Conservation (phyloP, 805 yeast species). For the Candida nitratophila region DNA sequence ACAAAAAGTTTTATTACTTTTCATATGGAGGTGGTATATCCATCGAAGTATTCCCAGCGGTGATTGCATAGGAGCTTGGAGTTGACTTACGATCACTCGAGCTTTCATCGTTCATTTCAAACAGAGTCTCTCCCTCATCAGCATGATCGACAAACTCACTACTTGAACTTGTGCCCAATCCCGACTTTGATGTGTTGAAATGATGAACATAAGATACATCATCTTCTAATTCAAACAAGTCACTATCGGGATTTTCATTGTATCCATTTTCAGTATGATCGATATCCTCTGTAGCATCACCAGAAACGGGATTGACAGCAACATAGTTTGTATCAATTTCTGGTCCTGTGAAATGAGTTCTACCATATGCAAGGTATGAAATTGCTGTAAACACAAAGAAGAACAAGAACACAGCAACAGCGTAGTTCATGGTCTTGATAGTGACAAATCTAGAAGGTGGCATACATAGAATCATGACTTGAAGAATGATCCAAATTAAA, state of each 20-base stretch:
- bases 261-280: background rate
- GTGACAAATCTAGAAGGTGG: slow-evolving; percentile 60
- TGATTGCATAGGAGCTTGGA: no score
- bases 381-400: slow-evolving; percentile 42
- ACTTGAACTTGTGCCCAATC: background rate
- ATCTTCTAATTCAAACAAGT: background rate
- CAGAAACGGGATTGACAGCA: background rate
- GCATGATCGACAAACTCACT: background rate
- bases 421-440: slow-evolving; percentile 49
- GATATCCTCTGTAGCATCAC: background rate
- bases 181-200: background rate
- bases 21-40: no score
- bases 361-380: slow-evolving; percentile 56
- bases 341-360: slow-evolving; percentile 57
- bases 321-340: slow-evolving; percentile 27
- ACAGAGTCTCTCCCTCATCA: background rate
- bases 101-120: background rate
- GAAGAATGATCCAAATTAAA: slow-evolving; percentile 51
- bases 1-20: no score
- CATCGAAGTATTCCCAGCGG: no score
- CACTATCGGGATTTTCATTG: background rate
- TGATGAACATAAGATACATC: slow-evolving; percentile 1
- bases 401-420: slow-evolving; percentile 51
- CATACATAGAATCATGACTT: slow-evolving; percentile 56
- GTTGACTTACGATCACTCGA: no score